Conservation (phyloP, 2,329 filamentous ascomycete genomes). For the Tolypocladium tundrense region DNA sequence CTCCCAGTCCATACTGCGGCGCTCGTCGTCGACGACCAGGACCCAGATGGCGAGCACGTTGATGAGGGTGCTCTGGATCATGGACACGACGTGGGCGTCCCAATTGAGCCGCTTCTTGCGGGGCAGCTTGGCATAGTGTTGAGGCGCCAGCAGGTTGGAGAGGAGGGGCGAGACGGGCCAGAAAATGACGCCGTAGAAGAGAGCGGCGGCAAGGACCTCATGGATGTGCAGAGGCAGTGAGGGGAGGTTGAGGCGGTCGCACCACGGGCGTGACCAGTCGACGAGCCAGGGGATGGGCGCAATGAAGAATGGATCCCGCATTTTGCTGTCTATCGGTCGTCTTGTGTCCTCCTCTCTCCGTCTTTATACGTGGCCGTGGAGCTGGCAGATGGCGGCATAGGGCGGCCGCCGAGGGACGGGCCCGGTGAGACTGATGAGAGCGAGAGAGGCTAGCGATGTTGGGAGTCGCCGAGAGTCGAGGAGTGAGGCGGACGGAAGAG, state of each 20-base stretch:
- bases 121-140: conserved; percentile 52
- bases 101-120: conserved; percentile 62
- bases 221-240: conserved; percentile 69
- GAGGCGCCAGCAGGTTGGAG: conserved; percentile 51
- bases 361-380: neutral
- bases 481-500: neutral
- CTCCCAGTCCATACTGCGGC: conserved; percentile 53
- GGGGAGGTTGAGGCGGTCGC: conserved; percentile 49
- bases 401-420: neutral
- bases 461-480: neutral
- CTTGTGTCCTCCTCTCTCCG: neutral
- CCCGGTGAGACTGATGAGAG: neutral
- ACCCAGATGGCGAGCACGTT: conserved; percentile 65
- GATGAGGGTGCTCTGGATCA: conserved; percentile 66
- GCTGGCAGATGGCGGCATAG: neutral
- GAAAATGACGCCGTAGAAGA: conserved; percentile 60
- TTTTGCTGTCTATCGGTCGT: conserved; percentile 22
- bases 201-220: conserved; percentile 57
- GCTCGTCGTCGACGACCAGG: conserved; percentile 58
- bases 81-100: conserved; percentile 79
- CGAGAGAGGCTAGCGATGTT: neutral
- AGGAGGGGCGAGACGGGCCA: conserved; percentile 56
- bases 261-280: conserved; percentile 50
- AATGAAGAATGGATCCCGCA: conserved; percentile 66
- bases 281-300: conserved; percentile 47